These are phyloP conservation scores for Heliamphora exappendiculata DNA, from an alignment of 148 eudicot genomes.

Conservation along the genomic window DNA sequence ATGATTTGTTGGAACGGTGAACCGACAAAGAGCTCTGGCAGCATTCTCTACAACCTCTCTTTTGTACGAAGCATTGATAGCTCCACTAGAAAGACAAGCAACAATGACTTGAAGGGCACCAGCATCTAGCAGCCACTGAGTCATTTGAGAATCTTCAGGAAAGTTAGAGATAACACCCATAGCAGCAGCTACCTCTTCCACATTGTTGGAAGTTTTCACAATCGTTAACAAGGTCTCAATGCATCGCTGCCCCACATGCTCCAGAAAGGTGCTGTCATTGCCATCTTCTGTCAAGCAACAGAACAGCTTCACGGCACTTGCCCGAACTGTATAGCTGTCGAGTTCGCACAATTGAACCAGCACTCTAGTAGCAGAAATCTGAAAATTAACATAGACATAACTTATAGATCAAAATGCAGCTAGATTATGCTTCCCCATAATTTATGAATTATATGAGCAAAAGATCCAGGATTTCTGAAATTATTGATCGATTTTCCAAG, in stretches of 20 bases:
- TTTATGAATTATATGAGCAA: background rate
- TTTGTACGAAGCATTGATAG: background rate
- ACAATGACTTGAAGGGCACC: constrained; percentile 16
- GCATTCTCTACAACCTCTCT: constrained; percentile 14
- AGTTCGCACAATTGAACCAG: constrained; percentile 22
- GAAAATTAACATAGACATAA: background rate
- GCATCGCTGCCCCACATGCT: constrained; percentile 15
- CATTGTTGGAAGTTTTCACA: constrained; percentile 3
- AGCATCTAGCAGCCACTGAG: constrained; percentile 16
- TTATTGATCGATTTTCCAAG: too few relatives aligned
- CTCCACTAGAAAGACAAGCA: constrained; percentile 5
- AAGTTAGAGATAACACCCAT: constrained; percentile 21
- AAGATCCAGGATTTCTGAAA: background rate
- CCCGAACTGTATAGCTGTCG: constrained; percentile 8
- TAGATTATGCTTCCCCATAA: background rate
- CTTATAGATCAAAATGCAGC: background rate
- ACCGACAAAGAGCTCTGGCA: constrained; percentile 16
- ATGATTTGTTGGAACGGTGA: constrained; percentile 19
- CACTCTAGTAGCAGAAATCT: constrained; percentile 25
- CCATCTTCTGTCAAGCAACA: constrained; percentile 15
- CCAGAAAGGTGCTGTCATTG: constrained; percentile 8
- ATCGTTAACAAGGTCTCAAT: constrained; percentile 13
- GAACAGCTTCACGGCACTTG: constrained; percentile 22
- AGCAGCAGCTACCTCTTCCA: constrained; percentile 19
- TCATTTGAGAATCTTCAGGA: constrained; percentile 8